Base-by-base conservation (phyloP, 2,329 filamentous ascomycete species). In the Fusarium temperatum region DNA sequence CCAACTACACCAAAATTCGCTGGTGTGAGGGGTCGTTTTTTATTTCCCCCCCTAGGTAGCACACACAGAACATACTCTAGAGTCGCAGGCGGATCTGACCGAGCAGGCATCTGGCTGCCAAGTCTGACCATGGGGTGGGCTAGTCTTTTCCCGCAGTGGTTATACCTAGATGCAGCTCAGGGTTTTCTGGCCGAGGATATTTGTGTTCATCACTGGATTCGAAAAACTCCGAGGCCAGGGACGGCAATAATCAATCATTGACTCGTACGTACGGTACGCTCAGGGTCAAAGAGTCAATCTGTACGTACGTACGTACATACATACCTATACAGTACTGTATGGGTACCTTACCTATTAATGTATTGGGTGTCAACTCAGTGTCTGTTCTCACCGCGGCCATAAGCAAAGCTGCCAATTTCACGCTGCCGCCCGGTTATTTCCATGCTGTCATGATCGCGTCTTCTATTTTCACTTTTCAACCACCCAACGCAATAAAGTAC, bases 11-110 rank as follows among this genome's bases (percentile, higher is more conserved):
- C n/a, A n/a, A n/a, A n/a, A n/a, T n/a, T n/a, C n/a, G n/a, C n/a
- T n/a, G n/a, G n/a, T n/a, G n/a, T n/a, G n/a, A n/a, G n/a, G n/a
- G n/a, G n/a, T n/a, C n/a, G n/a, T n/a, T n/a, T n/a, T n/a, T n/a
- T n/a, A n/a, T n/a, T n/a, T n/a, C n/a, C n/a, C n/a, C n/a, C n/a
- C n/a, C n/a, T n/a, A n/a, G n/a, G 61, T 72, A 24, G 24, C 24
- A 24, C 24, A 24, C 24, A 24, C 24, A 24, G 24, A 24, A 24
- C 24, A 24, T 54, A 35, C 26, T 57, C 50, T 61, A 24, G 38
- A 55, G 35, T 62, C 39, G 38, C n/a, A 53, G 35, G 51, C 62
- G 53, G 62, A 66, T 66, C 51, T 66, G 47, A 63, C 47, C 44
- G 38, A 63, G 48, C 38, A 53, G 44, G 45, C 26, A 47, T 45